Evolutionary conservation across 1,284 basidiomycete species (phyloP), one percentile per base, ranked within the genome.

Genomic region (Ceratobasidium sp.): DNA sequence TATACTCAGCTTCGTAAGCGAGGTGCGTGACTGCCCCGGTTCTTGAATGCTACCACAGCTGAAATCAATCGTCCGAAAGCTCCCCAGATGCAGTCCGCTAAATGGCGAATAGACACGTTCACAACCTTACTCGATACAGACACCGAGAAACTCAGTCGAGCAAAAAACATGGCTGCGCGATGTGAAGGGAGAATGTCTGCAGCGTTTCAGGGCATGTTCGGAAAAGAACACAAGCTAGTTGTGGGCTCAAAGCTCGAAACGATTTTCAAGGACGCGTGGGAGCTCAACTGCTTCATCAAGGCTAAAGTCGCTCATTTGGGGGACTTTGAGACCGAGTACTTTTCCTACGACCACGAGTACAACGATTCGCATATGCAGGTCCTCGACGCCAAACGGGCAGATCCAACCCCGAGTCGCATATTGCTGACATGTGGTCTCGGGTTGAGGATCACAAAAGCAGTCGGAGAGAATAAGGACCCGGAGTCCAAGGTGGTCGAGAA

Each of bases 21-120:
- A 38, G 30, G 55, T 58, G 18, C 9, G 55, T 21, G 35, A 38
- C 16, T 38, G 16, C 9, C 3, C 7, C 28, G 28, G 9, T 18
- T 26, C 26, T 30, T 11, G 21, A 8, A 23, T 30, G 11, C 1
- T 30, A 26, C 3, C 18, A 32, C 21, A 21, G 18, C 8, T 50
- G 26, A 9, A 23, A 21, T 50, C 14, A n/a, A 11, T 23, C 2
- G 49, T 50, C 7, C 49, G 26, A 50, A 49, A 58, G 55, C 35
- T 35, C 35, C 26, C 6, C 55, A 58, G 21, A 58, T 58, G 5
- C 11, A n/a, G 7, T 38, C 55, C 30, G 55, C 55, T 7, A 58
- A 58, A 41, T 58, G 55, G 55, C 14, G 55, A 38, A 41, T 58
- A 16, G 55, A 58, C 16, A 58, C 55, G 2, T 58, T 30, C 41